These are phyloP conservation scores for Waltiozyma sp. DNA, from an alignment of 1,139 yeast species.

Conservation along the genomic window DNA sequence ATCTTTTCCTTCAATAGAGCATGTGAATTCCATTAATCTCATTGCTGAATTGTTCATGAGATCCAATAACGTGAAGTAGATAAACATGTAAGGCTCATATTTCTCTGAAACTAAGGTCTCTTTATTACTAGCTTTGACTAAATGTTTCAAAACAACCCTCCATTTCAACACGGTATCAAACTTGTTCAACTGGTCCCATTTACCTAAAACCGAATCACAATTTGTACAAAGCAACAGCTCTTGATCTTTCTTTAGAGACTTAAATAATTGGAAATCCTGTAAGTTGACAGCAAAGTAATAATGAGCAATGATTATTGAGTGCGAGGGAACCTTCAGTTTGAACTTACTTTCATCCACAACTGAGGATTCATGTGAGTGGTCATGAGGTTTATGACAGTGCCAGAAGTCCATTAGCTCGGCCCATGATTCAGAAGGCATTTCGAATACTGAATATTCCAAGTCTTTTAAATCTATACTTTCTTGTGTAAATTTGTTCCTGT, in stretches of 20 bases:
- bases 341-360: slow-evolving; percentile 18
- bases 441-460: slow-evolving; percentile 15
- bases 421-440: slow-evolving; percentile 92
- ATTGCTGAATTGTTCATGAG: slow-evolving; percentile 36
- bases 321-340: slow-evolving; percentile 34
- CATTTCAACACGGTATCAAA: slow-evolving; percentile 46
- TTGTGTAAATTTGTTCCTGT: not conserved
- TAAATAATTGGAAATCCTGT: slow-evolving; percentile 10
- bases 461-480: not conserved
- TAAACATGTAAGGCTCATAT: slow-evolving; percentile 27
- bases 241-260: slow-evolving; percentile 3
- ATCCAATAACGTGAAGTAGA: slow-evolving; percentile 32
- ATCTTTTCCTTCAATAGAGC: slow-evolving; percentile 8
- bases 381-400: slow-evolving; percentile 89
- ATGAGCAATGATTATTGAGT: slow-evolving; percentile 43
- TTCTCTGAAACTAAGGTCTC: slow-evolving; percentile 10
- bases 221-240: slow-evolving; percentile 19
- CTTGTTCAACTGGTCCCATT: slow-evolving; percentile 18
- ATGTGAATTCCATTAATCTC: slow-evolving; percentile 27
- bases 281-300: slow-evolving; percentile 40
- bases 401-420: slow-evolving; percentile 93
- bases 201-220: slow-evolving; percentile 29
- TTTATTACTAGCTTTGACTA: slow-evolving; percentile 1
- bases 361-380: slow-evolving; percentile 14
- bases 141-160: slow-evolving; percentile 31